phyloP scores from a whole-genome alignment of 2,329 filamentous ascomycete species.

The Zasmidium citrigriseum region DNA sequence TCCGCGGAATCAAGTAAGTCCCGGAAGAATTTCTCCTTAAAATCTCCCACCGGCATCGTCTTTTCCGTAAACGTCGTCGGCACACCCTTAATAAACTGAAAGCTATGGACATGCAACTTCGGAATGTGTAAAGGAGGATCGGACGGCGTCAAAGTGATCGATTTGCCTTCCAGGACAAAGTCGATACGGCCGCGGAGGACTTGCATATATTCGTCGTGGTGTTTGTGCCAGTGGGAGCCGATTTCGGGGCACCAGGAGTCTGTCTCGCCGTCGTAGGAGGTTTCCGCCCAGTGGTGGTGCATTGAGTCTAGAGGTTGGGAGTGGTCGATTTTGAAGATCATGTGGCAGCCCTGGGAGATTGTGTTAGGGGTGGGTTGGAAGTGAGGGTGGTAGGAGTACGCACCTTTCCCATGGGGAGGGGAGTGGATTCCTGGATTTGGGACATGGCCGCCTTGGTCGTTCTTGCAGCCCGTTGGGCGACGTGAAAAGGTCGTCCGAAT shows the following conservation, averaged over 20 bases:
- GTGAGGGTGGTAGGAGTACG: not conserved
- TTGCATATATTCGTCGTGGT: slow-evolving; percentile 19
- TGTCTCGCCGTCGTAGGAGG: slow-evolving; percentile 10
- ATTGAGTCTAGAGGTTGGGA: slow-evolving; percentile 7
- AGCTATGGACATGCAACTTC: slow-evolving; percentile 13
- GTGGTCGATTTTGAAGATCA: slow-evolving; percentile 17
- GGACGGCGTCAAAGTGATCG: slow-evolving; percentile 1
- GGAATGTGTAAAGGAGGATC: slow-evolving; percentile 13
- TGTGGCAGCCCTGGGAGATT: slow-evolving; percentile 8
- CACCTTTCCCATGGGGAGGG: not conserved
- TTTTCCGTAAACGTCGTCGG: slow-evolving; percentile 13
- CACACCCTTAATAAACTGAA: slow-evolving; percentile 15
- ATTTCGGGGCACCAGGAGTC: slow-evolving; percentile 13
- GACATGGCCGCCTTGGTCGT: too few species aligned
- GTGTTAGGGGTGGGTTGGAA: not conserved
- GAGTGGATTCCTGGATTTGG: not conserved
- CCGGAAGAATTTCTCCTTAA: slow-evolving; percentile 20
- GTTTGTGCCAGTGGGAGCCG: slow-evolving; percentile 20
- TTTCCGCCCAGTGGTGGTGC: slow-evolving; percentile 13
- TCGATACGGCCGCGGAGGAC: slow-evolving; percentile 13
- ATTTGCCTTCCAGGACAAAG: slow-evolving; percentile 13
- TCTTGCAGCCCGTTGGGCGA: not conserved
- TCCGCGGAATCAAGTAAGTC: slow-evolving; percentile 8
- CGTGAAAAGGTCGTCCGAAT: too few species aligned
- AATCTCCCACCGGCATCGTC: slow-evolving; percentile 16